Conservation (phyloP, 305 asterid genomes). For the Ajuga reptans region DNA sequence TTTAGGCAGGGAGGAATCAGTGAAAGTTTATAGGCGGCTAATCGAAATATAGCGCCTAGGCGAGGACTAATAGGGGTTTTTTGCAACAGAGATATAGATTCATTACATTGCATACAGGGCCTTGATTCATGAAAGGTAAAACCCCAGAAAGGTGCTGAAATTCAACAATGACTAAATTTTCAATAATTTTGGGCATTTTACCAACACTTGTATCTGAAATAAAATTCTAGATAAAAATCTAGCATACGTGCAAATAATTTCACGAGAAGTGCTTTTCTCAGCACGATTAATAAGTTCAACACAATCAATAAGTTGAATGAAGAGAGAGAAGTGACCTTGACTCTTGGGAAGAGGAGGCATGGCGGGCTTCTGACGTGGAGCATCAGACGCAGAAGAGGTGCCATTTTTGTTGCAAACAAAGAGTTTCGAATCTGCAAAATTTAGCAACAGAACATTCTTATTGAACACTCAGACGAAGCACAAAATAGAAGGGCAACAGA, state of each 20-base stretch:
- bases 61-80: too few relatives aligned
- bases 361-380: conserved; percentile 32
- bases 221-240: not conserved
- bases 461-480: not conserved
- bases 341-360: conserved; percentile 41
- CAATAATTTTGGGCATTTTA: too few relatives aligned
- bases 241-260: not conserved
- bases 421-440: conserved; percentile 39
- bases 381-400: conserved; percentile 12
- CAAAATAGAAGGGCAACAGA: not conserved
- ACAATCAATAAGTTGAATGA: not conserved
- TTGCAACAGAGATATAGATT: too few relatives aligned
- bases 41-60: too few relatives aligned
- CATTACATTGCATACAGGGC: not conserved
- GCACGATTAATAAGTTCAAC: not conserved
- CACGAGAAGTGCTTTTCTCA: not conserved
- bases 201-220: too few relatives aligned
- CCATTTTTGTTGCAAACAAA: conserved; percentile 30
- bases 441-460: not conserved
- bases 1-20: too few relatives aligned
- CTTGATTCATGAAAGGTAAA: not conserved
- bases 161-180: too few relatives aligned
- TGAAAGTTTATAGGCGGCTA: too few relatives aligned
- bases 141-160: not conserved
- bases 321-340: conserved; percentile 23